These are phyloP conservation scores for Infundibulicybe gibba DNA, from an alignment of 768 basidiomycete genomes.

Conservation along the genomic window DNA sequence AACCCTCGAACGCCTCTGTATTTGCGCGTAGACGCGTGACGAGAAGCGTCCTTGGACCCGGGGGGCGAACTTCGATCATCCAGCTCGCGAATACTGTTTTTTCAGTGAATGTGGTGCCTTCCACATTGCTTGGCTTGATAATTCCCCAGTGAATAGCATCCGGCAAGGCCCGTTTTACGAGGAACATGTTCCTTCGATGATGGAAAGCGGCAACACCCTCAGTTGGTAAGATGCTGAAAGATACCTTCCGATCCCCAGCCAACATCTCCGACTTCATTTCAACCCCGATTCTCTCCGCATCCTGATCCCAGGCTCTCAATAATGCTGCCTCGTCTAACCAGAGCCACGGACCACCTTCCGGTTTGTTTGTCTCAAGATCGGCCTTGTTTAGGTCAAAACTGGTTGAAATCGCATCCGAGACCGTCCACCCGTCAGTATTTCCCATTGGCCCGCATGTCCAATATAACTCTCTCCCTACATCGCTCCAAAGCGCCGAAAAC, in stretches of 20 bases:
- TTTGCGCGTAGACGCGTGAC: slow-evolving; percentile 38
- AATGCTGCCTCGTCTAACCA: slow-evolving; percentile 35
- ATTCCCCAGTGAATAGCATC: slow-evolving; percentile 27
- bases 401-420: slow-evolving; percentile 30
- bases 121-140: neutral
- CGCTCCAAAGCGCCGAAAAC: slow-evolving; percentile 53
- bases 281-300: slow-evolving; percentile 16
- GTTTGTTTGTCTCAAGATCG: neutral
- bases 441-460: slow-evolving; percentile 29
- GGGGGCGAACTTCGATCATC: slow-evolving; percentile 33
- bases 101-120: neutral
- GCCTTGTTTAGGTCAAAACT: slow-evolving; percentile 28
- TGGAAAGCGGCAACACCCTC: slow-evolving; percentile 45
- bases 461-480: slow-evolving; percentile 48
- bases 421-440: slow-evolving; percentile 40
- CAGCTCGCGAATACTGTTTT: slow-evolving; percentile 35
- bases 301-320: slow-evolving; percentile 32
- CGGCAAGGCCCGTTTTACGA: slow-evolving; percentile 9
- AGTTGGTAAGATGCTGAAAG: slow-evolving; percentile 39
- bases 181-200: slow-evolving; percentile 26
- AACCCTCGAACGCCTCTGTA: slow-evolving; percentile 23
- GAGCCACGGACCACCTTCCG: slow-evolving; percentile 11
- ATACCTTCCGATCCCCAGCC: slow-evolving; percentile 1
- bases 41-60: slow-evolving; percentile 29
- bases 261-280: neutral